A percentile compares a stretch with the other conserved stretches of the same genome.
These are phyloP conservation scores for Panaeolus papilionaceus DNA, from an alignment of 768 basidiomycete species.

Conservation along the genomic window DNA sequence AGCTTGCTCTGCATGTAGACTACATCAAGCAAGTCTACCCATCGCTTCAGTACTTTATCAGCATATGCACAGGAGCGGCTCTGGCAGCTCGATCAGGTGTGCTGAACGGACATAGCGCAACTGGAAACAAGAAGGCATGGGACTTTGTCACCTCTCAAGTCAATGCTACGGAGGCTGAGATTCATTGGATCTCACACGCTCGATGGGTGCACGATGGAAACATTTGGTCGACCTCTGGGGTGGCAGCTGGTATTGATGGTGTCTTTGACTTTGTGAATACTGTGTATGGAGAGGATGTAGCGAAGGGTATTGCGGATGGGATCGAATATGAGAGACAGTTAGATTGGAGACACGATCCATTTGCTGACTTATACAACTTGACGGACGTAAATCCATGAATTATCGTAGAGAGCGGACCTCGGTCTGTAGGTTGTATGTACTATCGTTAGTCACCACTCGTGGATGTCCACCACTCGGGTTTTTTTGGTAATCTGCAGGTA, in stretches of 20 bases:
- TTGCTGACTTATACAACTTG: conserved; percentile 35
- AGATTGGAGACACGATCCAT: conserved; percentile 39
- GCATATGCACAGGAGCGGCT: conserved; percentile 43
- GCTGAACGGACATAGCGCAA: conserved; percentile 44
- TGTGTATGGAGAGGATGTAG: conserved; percentile 37
- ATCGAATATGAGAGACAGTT: conserved; percentile 41
- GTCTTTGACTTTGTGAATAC: conserved; percentile 35
- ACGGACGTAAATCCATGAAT: conserved; percentile 10
- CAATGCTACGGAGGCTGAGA: conserved; percentile 24
- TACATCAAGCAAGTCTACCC: conserved; percentile 39
- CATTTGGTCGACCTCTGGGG: conserved; percentile 48
- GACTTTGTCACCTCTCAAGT: conserved; percentile 24
- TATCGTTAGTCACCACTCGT: too few species aligned
- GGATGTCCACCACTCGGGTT: too few species aligned
- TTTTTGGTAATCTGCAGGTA: too few species aligned
- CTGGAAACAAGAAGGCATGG: conserved; percentile 46
- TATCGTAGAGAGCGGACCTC: too few species aligned
- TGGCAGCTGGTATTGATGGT: conserved; percentile 44
- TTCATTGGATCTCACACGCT: conserved; percentile 45
- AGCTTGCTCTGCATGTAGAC: conserved; percentile 23
- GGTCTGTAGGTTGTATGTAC: too few species aligned
- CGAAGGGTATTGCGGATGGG: conserved; percentile 29
- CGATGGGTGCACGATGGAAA: conserved; percentile 51
- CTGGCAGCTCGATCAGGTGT: conserved; percentile 42
- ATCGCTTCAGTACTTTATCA: conserved; percentile 41